Evolutionary conservation across 163 green algal species (phyloP), one percentile per base, ranked within the genome.

Genomic region (Coccomyxa subellipsoidea): DNA sequence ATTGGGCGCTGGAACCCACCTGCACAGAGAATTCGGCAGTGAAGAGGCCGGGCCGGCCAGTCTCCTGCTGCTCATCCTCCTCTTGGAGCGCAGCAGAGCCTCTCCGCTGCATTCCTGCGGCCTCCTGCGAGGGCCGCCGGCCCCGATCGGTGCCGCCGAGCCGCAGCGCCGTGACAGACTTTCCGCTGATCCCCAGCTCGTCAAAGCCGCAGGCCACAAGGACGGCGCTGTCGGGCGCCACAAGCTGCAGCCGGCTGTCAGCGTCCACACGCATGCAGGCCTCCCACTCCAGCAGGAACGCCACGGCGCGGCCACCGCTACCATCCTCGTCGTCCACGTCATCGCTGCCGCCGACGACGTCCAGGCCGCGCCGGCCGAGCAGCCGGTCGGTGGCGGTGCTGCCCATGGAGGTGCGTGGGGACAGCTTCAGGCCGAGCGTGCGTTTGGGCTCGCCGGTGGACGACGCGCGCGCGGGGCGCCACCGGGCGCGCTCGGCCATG

Each of bases 161-260:
- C 27, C 66, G 78, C 54, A 77, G 53, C 18, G 37, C 25, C 32
- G 54, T 69, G 39, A 70, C 18, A 38, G 54, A 69, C n/a, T 77
- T 38, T 53, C 78, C 54, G 79, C 79, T 59, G 69, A 83, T 31
- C 3, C n/a, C 75, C 29, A 70, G 8, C 38, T 35, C 59, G 27
- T 83, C 79, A 54, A 84, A 69, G n/a, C 40, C 70, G 40, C 70
- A 59, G 18, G 40, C 39, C 31, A 84, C 10, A 32, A 80, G 39
- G 4, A 69, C 80, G 53, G 18, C 32, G 27, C 70, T 71, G 34
- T 32, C 75, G 36, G 36, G 23, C 2, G 36, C 18, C 4, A 59
- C 15, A 7, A 79, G 27, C 75, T 69, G 37, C 75, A 79, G 29
- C 75, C 38, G 36, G 75, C 75, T 79, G 75, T 37, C 38, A 8